Evolutionary conservation across 495 filamentous ascomycete genomes (phyloP), one percentile per base, ranked within the genome.

Genomic region (Daldinia childiae): DNA sequence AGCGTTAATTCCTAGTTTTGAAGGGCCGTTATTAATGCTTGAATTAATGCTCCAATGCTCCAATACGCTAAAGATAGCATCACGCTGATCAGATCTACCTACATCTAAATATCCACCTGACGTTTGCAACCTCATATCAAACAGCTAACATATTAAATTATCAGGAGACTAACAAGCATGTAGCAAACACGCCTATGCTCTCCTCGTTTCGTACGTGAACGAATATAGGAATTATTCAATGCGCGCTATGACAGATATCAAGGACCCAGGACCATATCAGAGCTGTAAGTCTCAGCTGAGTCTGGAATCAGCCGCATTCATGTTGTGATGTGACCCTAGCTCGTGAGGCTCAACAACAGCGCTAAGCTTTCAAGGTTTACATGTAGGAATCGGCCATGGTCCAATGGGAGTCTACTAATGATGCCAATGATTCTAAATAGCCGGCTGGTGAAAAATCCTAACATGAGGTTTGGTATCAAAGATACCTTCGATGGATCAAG

Each of bases 71-170:
- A 68, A 62, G 48, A 68, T 62, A 68, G 58, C 41, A 62, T 50
- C 56, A 32, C 5, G n/a, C 11, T 54, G 29, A 61, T 43, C 43
- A 48, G 43, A 48, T 48, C 19, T 48, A 48, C 43, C 43, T 48
- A 48, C 17, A 48, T 45, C 41, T 45, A 45, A 17, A 45, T 45
- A 21, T 24, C 43, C 45, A 60, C 41, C 56, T 66, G 43, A 51
- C 55, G 43, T 51, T 66, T 66, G 34, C 41, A 14, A 39, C 41
- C 2, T 58, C 62, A 58, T 51, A 27, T 66, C 51, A 58, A 66
- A 59, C n/a, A n/a, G n/a, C n/a, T n/a, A n/a, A n/a, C n/a, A n/a
- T n/a, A 27, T 66, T 58, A 58, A 66, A 59, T 66, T 59, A 65
- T 50, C 26, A 65, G 52, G 58, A 41, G 27, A 34, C 26, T 6